Percentiles rank a stretch among this genome's conserved stretches.
Conservation (phyloP, 208 protist genomes). For the Borovskyia barvae region DNA sequence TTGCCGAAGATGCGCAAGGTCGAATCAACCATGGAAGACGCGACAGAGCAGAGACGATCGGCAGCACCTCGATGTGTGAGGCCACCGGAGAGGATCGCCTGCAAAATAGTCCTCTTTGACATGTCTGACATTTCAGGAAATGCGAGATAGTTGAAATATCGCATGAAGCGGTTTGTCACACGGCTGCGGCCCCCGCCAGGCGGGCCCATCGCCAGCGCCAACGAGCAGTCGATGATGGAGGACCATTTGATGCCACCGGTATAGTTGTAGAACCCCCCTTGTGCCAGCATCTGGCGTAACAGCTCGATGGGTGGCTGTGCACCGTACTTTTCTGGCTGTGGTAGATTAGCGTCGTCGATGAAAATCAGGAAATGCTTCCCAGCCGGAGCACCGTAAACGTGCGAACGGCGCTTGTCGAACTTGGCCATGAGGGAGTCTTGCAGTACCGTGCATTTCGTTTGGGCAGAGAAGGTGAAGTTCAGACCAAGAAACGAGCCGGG, state of each 20-base stretch:
- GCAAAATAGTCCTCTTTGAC: slow-evolving; percentile 94
- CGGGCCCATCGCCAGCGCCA: slow-evolving; percentile 97
- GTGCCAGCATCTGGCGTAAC: slow-evolving; percentile 89
- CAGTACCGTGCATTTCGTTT: slow-evolving; percentile 88
- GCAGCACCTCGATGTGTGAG: slow-evolving; percentile 70
- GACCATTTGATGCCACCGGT: slow-evolving; percentile 84
- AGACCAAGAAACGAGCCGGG: slow-evolving; percentile 77
- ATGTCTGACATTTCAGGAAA: slow-evolving; percentile 95
- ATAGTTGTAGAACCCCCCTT: slow-evolving; percentile 91
- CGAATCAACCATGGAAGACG: slow-evolving; percentile 73
- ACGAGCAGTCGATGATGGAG: slow-evolving; percentile 92
- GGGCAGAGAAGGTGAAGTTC: slow-evolving; percentile 92
- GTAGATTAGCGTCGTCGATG: slow-evolving; percentile 93
- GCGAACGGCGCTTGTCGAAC: slow-evolving; percentile 92
- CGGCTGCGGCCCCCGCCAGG: slow-evolving; percentile 94
- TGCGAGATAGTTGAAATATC: slow-evolving; percentile 97
- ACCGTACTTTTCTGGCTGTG: slow-evolving; percentile 91
- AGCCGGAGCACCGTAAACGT: slow-evolving; percentile 84
- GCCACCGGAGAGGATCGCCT: slow-evolving; percentile 91
- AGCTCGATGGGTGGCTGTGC: slow-evolving; percentile 94
- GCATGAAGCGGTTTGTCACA: slow-evolving; percentile 96
- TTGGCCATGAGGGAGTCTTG: slow-evolving; percentile 93
- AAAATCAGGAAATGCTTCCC: slow-evolving; percentile 93
- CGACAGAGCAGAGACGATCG: slow-evolving; percentile 55
- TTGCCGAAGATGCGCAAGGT: slow-evolving; percentile 94